Percentiles rank a stretch among this genome's conserved stretches.
Evolutionary conservation across 163 green algal species (phyloP).

Genomic region (Volvox carteri): DNA sequence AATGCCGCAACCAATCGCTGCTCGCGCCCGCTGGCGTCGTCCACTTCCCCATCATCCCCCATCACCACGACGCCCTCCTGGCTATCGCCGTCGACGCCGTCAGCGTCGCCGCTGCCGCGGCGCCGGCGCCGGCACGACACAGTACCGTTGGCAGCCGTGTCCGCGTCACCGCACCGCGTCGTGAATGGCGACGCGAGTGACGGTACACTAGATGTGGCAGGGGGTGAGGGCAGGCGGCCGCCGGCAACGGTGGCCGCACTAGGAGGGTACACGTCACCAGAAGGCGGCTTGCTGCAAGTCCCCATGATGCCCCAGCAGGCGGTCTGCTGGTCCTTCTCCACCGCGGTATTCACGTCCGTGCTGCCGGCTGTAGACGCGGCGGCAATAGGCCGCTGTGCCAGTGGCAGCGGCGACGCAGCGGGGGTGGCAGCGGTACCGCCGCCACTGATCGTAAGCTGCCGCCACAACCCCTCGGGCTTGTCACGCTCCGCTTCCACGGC

Average conservation of each 20-base stretch:
- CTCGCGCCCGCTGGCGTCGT: neutral
- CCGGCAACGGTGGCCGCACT: neutral
- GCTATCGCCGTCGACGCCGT: neutral
- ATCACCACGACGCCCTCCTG: neutral
- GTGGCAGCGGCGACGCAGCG: neutral
- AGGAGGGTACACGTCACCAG: constrained; percentile 25
- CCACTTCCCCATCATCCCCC: neutral
- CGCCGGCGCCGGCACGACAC: neutral
- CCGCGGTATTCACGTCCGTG: constrained; percentile 5
- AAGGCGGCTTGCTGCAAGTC: constrained; percentile 32
- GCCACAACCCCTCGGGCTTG: neutral
- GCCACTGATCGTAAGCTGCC: neutral
- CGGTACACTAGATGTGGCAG: neutral
- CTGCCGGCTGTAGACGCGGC: constrained; percentile 3
- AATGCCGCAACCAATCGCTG: constrained; percentile 1
- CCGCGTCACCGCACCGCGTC: neutral
- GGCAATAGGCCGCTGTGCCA: no score
- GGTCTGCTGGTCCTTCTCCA: constrained; percentile 46
- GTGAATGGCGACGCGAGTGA: neutral
- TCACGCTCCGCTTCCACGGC: neutral
- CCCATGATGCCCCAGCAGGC: constrained; percentile 21
- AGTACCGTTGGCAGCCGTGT: neutral
- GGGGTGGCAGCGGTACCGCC: neutral
- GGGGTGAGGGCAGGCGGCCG: neutral
- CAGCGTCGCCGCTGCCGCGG: no score